Conservation (phyloP, 2,329 filamentous ascomycete genomes). For the Metarhizium sp. region DNA sequence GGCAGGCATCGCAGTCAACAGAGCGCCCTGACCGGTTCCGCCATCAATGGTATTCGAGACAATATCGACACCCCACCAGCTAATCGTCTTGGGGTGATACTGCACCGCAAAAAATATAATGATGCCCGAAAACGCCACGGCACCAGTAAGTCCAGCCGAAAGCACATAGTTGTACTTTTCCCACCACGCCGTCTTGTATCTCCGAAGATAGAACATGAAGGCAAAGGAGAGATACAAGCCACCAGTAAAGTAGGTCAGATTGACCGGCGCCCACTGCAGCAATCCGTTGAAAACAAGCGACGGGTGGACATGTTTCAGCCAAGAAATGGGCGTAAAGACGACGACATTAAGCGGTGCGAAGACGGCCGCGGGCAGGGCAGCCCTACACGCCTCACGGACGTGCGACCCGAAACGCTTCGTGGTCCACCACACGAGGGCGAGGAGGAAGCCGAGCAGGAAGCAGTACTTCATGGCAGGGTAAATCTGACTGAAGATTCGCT, state of each 20-base stretch:
- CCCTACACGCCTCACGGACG: constrained; percentile 1
- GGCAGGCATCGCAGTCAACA: background rate
- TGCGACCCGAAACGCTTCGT: constrained; percentile 54
- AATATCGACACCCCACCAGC: constrained; percentile 29
- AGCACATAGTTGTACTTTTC: constrained; percentile 37
- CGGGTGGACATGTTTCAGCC: constrained; percentile 29
- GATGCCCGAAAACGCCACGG: constrained; percentile 30
- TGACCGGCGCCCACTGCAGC: constrained; percentile 33
- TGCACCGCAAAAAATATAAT: constrained; percentile 33
- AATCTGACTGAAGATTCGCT: constrained; percentile 28
- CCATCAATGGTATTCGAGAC: constrained; percentile 2
- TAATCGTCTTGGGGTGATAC: constrained; percentile 24
- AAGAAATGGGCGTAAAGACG: constrained; percentile 11
- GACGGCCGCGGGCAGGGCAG: constrained; percentile 4
- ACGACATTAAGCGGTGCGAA: constrained; percentile 8
- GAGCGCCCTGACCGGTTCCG: constrained; percentile 1
- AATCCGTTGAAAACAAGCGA: constrained; percentile 31
- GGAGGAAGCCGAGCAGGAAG: constrained; percentile 28
- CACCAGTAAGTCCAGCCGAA: constrained; percentile 28
- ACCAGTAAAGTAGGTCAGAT: constrained; percentile 32
- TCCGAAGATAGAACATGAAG: constrained; percentile 34
- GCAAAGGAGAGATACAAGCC: constrained; percentile 29
- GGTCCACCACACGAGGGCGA: constrained; percentile 35
- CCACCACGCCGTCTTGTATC: constrained; percentile 30
- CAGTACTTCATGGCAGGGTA: constrained; percentile 35